These are phyloP conservation scores for Ceratobasidium sp. DNA, from an alignment of 1,284 basidiomycete species.

Conservation along the genomic window DNA sequence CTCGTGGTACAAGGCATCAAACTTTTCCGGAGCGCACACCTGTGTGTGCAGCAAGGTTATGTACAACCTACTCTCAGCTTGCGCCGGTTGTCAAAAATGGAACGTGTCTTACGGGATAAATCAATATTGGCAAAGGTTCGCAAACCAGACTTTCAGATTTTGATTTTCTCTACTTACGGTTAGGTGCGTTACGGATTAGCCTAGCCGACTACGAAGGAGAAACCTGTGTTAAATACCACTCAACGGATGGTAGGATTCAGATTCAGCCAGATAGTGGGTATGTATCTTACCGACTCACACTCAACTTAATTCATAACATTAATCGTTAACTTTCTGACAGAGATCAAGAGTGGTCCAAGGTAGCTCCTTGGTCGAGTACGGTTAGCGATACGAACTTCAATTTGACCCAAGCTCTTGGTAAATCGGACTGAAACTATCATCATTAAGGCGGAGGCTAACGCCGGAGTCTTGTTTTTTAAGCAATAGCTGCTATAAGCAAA, in stretches of 20 bases:
- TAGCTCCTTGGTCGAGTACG: not conserved
- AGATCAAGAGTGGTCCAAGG: not conserved
- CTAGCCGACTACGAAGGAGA: not conserved
- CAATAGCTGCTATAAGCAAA: too few relatives aligned
- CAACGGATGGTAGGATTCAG: not conserved
- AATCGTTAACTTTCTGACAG: not conserved
- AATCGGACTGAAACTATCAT: not conserved
- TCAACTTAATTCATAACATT: not conserved
- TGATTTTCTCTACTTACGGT: not conserved
- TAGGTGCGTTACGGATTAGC: not conserved
- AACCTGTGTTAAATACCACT: not conserved
- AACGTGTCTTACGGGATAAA: not conserved
- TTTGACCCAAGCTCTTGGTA: conserved; percentile 1
- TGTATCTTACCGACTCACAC: not conserved
- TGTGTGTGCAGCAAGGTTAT: conserved; percentile 18
- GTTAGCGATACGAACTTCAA: not conserved
- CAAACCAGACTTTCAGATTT: not conserved
- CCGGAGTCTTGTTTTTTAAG: too few relatives aligned
- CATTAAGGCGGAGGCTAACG: too few relatives aligned
- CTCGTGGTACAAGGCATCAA: conserved; percentile 22
- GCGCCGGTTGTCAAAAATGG: conserved; percentile 33
- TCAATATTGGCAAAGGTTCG: conserved; percentile 14
- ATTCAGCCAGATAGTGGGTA: not conserved
- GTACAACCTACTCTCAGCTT: conserved; percentile 29
- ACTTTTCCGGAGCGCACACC: not conserved